phyloP scores from a whole-genome alignment of 208 protist species.

The Blastocrithidia nonstop region DNA sequence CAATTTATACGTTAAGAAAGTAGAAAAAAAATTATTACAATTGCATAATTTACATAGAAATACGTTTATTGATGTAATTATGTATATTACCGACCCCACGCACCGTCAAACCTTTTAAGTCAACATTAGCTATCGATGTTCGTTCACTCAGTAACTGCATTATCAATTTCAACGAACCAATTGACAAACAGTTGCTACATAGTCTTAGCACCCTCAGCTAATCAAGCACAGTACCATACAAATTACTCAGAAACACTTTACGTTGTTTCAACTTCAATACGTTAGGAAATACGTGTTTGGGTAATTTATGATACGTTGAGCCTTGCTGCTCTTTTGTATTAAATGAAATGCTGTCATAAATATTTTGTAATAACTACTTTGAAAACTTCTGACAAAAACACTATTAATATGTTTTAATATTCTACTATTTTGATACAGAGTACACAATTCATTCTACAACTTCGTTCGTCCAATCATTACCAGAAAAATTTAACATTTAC shows the following conservation, averaged over 20 bases:
- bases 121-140: neutral
- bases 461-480: conserved; percentile 10
- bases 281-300: neutral
- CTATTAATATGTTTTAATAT: no score
- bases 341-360: neutral
- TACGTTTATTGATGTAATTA: neutral
- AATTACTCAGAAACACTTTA: neutral
- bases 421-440: neutral
- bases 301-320: neutral
- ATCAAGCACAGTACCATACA: neutral
- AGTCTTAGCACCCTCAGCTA: neutral
- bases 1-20: neutral
- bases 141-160: neutral
- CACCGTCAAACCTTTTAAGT: neutral
- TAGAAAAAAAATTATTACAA: neutral
- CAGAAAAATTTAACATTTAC: neutral
- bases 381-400: neutral
- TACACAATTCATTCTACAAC: conserved; percentile 8
- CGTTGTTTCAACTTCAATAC: neutral
- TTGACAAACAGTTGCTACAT: neutral
- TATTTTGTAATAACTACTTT: no score
- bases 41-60: neutral
- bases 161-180: neutral
- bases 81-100: neutral
- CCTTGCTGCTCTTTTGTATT: neutral